These are phyloP conservation scores for Candida easanensis DNA, from an alignment of 805 yeast genomes.

Conservation along the genomic window DNA sequence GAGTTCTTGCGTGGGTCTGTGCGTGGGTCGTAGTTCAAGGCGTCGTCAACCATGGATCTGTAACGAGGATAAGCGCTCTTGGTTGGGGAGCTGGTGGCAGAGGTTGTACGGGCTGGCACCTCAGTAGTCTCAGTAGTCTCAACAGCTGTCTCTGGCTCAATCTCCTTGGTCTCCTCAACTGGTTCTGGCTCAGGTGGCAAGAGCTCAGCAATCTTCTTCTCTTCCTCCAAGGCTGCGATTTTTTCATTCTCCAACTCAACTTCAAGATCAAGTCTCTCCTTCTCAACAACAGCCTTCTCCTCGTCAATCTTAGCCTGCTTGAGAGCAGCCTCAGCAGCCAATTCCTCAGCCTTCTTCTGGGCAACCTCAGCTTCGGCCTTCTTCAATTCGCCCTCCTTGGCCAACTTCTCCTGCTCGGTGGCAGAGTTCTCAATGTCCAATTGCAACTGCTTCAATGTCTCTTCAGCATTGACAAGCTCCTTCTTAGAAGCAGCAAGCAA, in stretches of 20 bases:
- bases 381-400: slow-evolving; percentile 30
- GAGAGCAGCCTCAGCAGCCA: slow-evolving; percentile 35
- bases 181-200: slow-evolving; percentile 30
- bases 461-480: slow-evolving; percentile 38
- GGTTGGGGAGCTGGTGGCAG: not conserved
- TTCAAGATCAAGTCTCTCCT: slow-evolving; percentile 33
- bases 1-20: slow-evolving; percentile 12
- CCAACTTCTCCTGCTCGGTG: slow-evolving; percentile 30
- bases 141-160: slow-evolving; percentile 2
- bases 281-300: slow-evolving; percentile 34
- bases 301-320: slow-evolving; percentile 38
- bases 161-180: slow-evolving; percentile 5
- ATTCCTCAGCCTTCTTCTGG: slow-evolving; percentile 34
- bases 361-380: slow-evolving; percentile 31
- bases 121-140: no score
- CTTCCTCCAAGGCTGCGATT: slow-evolving; percentile 32
- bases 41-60: slow-evolving; percentile 24
- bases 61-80: slow-evolving; percentile 7
- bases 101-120: no score
- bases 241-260: slow-evolving; percentile 36
- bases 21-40: slow-evolving; percentile 17
- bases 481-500: slow-evolving; percentile 42
- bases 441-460: slow-evolving; percentile 32
- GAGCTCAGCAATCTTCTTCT: slow-evolving; percentile 39
- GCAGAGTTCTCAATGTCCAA: slow-evolving; percentile 30